Base-by-base conservation (phyloP, 805 yeast species). In the Blastobotrys chiropterorum region DNA sequence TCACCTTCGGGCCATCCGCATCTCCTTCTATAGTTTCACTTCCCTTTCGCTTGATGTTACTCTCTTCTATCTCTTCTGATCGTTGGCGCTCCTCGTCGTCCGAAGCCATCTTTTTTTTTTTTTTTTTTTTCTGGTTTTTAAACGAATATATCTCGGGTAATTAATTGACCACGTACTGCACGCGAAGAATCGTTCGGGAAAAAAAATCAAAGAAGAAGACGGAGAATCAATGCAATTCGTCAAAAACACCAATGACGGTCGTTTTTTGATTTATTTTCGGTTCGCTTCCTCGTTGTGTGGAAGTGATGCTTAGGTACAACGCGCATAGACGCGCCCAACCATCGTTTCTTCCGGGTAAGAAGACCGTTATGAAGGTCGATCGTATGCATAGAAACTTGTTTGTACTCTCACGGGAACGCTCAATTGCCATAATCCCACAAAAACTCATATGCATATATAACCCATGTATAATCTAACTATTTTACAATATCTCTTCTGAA, bases 1-100 rank as follows among this genome's bases (percentile, higher is more conserved):
- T 61, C 61, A 19, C 56, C 62, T 6, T 56, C 62, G 5, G 67
- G 46, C 62, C 66, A 26, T 64, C 67, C 30, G 47, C 51, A 16
- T 34, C 30, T 19, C 31, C 34, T 26, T 26, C 34, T 26, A 26
- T 26, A 11, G 34, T 26, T 11, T 5, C 34, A 26, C 34, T 26
- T 26, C 34, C 34, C 34, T 26, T 26, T 11, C 34, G 34, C 34
- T 26, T 26, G 8, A 26, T 11, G 34, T 5, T 26, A 11, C 34
- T 26, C 11, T 26, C 34, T 26, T 26, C 34, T 6, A 26, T 11
- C 34, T 26, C 34, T 11, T 46, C 44, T 20, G 47, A 44, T 4
- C 15, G 20, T 44, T 44, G 21, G 5, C 48, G 41, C 19, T 11
- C 34, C 20, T 46, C 31, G 2, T 3, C 7, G 14, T 34, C 49